Evolutionary conservation across 495 filamentous ascomycete genomes (phyloP), one percentile per base, ranked within the genome.

Genomic region (Penicillium steckii): DNA sequence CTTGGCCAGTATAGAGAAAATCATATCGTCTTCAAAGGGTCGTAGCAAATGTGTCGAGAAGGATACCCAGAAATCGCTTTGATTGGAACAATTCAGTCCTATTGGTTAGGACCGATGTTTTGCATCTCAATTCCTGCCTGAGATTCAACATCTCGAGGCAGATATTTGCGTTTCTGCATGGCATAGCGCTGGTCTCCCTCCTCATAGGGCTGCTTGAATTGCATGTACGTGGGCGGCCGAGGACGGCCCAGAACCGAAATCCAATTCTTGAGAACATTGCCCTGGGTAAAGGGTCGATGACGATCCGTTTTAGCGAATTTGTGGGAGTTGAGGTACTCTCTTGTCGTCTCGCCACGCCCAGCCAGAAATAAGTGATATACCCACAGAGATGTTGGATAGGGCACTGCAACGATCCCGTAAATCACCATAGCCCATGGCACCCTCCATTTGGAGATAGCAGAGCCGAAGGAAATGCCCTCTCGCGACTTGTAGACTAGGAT

Each of bases 241-340:
- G 94, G 90, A 41, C 94, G 81, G 46, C 85, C 82, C 27, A 98
- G 74, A 38, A 96, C 91, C 1, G 85, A 77, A 22, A 88, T 68
- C 84, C 88, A 94, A 65, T 97, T 97, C 50, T 74, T 85, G 69
- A 87, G 71, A 52, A 85, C 75, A 59, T 74, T 89, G 19, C 82
- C 86, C 63, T 96, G 93, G 0, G 85, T 88, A 50, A 95, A 98
- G 5, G 94, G 91, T 27, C 91, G 80, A 67, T 96, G 95, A 19
- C 94, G 84, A 64, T 97, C 94, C 56, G 87, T 83, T 72, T 91
- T 93, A 46, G 85, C 70, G 68, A 97, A 96, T 63, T 97, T 97
- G 65, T 95, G 90, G 9, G 88, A 91, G 69, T 94, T 95, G 41
- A 98, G 82, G 64, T 95, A 97, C 68, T 98, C 94, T 53, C 95